A percentile compares a stretch with the other conserved stretches of the same genome.
Conservation (phyloP, 495 filamentous ascomycete species). For the Xylaria grammica region DNA sequence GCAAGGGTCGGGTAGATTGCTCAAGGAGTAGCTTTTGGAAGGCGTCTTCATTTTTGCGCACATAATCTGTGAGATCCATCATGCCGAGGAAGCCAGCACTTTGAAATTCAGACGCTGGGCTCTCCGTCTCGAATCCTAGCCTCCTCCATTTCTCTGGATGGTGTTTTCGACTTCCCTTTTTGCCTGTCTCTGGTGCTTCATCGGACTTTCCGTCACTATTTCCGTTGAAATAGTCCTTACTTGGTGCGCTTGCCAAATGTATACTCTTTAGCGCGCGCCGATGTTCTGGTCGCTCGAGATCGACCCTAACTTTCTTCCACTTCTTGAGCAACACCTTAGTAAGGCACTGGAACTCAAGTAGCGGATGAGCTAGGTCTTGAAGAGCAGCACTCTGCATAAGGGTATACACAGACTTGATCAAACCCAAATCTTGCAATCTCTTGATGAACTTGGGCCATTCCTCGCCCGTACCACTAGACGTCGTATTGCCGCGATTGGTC, state of each 20-base stretch:
- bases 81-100: slow-evolving; percentile 88
- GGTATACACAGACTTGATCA: slow-evolving; percentile 87
- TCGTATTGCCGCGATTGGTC: slow-evolving; percentile 30
- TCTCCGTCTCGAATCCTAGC: slow-evolving; percentile 90
- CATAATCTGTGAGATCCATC: slow-evolving; percentile 96
- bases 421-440: slow-evolving; percentile 85
- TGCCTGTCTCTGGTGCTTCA: slow-evolving; percentile 42
- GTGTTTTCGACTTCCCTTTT: slow-evolving; percentile 66
- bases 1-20: slow-evolving; percentile 73
- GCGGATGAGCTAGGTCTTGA: slow-evolving; percentile 90
- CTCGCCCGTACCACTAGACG: slow-evolving; percentile 50
- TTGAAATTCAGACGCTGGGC: slow-evolving; percentile 82
- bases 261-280: slow-evolving; percentile 83
- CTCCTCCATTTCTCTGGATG: slow-evolving; percentile 94
- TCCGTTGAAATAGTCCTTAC: slow-evolving; percentile 50
- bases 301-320: slow-evolving; percentile 85
- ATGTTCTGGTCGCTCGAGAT: slow-evolving; percentile 88
- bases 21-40: slow-evolving; percentile 92
- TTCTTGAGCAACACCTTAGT: slow-evolving; percentile 89
- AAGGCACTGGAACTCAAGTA: slow-evolving; percentile 92
- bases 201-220: slow-evolving; percentile 30
- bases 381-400: slow-evolving; percentile 93
- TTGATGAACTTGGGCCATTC: slow-evolving; percentile 98
- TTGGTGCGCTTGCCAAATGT: slow-evolving; percentile 80
- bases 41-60: slow-evolving; percentile 84